Percentiles rank a stretch among this genome's conserved stretches.
Conservation (phyloP, 441 rosid species). For the Viola pubescens region DNA sequence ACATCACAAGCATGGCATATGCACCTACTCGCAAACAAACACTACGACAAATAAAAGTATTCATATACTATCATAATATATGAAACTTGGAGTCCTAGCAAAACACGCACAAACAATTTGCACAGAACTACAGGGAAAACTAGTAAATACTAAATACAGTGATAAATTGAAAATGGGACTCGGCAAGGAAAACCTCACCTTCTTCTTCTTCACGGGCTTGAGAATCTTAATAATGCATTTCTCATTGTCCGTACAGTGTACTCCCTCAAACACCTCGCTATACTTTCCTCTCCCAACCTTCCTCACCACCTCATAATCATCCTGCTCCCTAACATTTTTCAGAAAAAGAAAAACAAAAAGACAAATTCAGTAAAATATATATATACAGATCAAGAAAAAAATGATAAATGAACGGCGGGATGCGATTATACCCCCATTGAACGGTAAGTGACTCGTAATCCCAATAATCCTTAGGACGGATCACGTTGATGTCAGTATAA, state of each 20-base stretch:
- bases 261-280: conserved; percentile 94
- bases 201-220: conserved; percentile 97
- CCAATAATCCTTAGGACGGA: conserved; percentile 89
- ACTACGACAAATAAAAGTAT: too few species aligned
- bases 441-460: conserved; percentile 91
- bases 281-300: conserved; percentile 96
- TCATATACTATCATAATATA: too few species aligned
- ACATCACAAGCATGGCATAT: too few species aligned
- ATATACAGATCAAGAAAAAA: background rate
- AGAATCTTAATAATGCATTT: conserved; percentile 91
- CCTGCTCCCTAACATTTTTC: conserved; percentile 56
- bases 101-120: too few species aligned
- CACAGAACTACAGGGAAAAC: too few species aligned
- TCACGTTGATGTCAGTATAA: conserved; percentile 73
- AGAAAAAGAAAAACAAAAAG: background rate
- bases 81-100: too few species aligned
- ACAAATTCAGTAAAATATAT: background rate
- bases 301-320: conserved; percentile 95
- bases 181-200: conserved; percentile 35
- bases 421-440: conserved; percentile 69
- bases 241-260: conserved; percentile 68
- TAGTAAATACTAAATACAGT: too few species aligned
- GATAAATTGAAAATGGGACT: too few species aligned
- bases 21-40: too few species aligned
- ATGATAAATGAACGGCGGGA: background rate